These are phyloP conservation scores for Candida pini DNA, from an alignment of 805 yeast species.

Conservation along the genomic window DNA sequence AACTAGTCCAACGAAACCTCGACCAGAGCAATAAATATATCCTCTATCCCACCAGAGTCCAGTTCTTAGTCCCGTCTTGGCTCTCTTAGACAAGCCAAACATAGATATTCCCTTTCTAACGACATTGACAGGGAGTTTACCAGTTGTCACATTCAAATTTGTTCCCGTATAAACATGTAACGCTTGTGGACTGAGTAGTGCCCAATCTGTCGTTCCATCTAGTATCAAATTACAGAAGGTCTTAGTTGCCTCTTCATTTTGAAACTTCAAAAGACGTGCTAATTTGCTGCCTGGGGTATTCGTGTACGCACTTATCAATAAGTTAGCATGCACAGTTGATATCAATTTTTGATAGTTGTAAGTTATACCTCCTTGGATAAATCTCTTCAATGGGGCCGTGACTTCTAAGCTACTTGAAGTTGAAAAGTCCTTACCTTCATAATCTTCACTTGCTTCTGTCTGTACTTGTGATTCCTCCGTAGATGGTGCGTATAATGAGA, in stretches of 20 bases:
- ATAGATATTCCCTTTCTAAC: conserved; percentile 29
- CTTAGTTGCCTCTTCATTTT: conserved; percentile 20
- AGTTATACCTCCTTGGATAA: conserved; percentile 39
- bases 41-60: conserved; percentile 26
- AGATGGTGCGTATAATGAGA: conserved; percentile 35
- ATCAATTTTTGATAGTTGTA: conserved; percentile 43
- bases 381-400: conserved; percentile 35
- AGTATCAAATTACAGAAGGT: conserved; percentile 41
- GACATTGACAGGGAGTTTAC: conserved; percentile 34
- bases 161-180: conserved; percentile 50
- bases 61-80: conserved; percentile 36
- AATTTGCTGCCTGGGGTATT: conserved; percentile 3
- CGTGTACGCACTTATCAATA: conserved; percentile 36
- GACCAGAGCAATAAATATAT: conserved; percentile 45
- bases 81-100: conserved; percentile 16
- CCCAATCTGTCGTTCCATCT: conserved; percentile 64
- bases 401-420: conserved; percentile 31
- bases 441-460: neutral
- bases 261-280: conserved; percentile 4
- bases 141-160: conserved; percentile 37
- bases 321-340: conserved; percentile 41
- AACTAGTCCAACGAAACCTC: conserved; percentile 50
- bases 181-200: conserved; percentile 41
- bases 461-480: no score
- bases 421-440: neutral